Conservation (phyloP, 768 basidiomycete genomes). For the Tephrocybe sp. region DNA sequence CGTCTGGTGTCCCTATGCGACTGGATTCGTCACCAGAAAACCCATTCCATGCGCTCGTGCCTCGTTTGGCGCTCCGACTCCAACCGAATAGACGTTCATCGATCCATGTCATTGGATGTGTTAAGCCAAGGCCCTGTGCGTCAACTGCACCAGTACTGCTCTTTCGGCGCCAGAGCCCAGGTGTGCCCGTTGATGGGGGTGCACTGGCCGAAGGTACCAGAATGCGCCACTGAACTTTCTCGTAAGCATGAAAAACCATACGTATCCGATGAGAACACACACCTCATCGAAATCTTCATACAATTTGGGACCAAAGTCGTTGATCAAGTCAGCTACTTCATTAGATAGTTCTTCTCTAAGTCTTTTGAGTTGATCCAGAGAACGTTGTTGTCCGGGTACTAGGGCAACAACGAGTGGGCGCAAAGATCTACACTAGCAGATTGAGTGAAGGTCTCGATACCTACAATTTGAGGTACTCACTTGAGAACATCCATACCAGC, state of each 20-base stretch:
- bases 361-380: conserved; percentile 71
- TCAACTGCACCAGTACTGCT: conserved; percentile 82
- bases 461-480: conserved; percentile 43
- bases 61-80: conserved; percentile 72
- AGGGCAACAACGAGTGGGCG: conserved; percentile 86
- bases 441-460: conserved; percentile 1
- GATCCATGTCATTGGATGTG: conserved; percentile 93
- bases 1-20: conserved; percentile 68
- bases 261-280: conserved; percentile 17
- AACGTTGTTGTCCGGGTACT: conserved; percentile 84
- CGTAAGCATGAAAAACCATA: conserved; percentile 7
- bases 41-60: conserved; percentile 89
- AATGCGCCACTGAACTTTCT: conserved; percentile 62
- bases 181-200: conserved; percentile 74
- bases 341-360: conserved; percentile 77
- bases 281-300: conserved; percentile 89
- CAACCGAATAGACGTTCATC: conserved; percentile 94
- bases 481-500: conserved; percentile 97
- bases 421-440: conserved; percentile 61
- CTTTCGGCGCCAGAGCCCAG: conserved; percentile 79
- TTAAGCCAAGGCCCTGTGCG: conserved; percentile 79
- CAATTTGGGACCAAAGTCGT: conserved; percentile 85
- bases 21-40: conserved; percentile 54
- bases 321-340: conserved; percentile 80
- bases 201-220: conserved; percentile 81